Base-by-base conservation (phyloP, 2,329 filamentous ascomycete species). In the Penicillium crustosum region DNA sequence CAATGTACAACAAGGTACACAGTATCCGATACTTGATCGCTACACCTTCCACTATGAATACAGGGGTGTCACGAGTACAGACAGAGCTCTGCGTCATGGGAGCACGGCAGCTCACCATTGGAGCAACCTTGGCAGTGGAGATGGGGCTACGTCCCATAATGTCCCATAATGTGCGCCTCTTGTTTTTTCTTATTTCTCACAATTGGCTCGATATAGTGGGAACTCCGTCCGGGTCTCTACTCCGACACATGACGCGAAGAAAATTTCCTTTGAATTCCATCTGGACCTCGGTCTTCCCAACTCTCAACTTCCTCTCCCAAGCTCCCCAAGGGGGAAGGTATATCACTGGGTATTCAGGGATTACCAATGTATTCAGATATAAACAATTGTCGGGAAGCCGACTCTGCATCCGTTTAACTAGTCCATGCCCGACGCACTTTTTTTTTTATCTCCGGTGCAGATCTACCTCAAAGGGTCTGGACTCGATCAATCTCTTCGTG, bases 201-300 rank as follows among this genome's bases (percentile, higher is more conserved):
- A 33, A 33, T 33, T 33, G 31, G 31, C 31, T 27, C 27, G 6
- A 27, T 6, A 31, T 13, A 31, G 29, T 31, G 31, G 31, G 31
- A 15, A 33, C 31, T 13, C 31, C 27, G 4, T 12, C 29, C 63
- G 64, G 66, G 57, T 56, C 45, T 57, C 51, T 53, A 62, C 61
- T 54, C 67, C 64, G 65, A 65, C 53, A 58, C 69, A 70, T 73
- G 70, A 73, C 69, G 64, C 62, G 58, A 61, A 70, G 67, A 71
- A 52, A 60, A 65, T 66, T 66, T 66, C 36, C 13, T n/a, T 39
- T 8, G 17, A 33, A 33, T 33, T 33, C 31, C 31, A 13, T 31
- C 29, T 31, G 4, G 29, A 31, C 29, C 4, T 31, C 4, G 8
- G 9, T 10, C 29, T 12, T 12, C 29, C 29, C 12, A 33, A 13